These are phyloP conservation scores for Wickerhamiella azyma DNA, from an alignment of 805 yeast genomes.

Conservation along the genomic window DNA sequence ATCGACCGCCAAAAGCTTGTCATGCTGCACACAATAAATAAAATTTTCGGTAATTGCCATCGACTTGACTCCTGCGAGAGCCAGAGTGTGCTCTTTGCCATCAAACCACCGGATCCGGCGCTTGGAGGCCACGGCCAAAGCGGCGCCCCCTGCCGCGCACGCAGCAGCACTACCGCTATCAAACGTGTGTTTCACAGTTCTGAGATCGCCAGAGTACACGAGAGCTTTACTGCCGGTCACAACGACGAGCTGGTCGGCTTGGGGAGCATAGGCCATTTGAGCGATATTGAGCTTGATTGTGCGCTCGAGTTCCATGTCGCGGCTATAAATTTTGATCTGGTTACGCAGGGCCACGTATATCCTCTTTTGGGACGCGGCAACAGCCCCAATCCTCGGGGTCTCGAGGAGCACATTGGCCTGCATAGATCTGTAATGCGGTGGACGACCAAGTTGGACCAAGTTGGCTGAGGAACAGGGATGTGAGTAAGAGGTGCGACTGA, in stretches of 20 bases:
- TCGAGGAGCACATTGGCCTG: constrained; percentile 2
- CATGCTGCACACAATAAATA: not conserved
- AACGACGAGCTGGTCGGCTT: constrained; percentile 1
- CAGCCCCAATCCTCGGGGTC: not conserved
- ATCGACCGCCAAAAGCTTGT: not conserved
- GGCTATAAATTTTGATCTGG: not conserved
- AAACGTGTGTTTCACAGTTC: not conserved
- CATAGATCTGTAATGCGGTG: not conserved
- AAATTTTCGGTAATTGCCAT: not conserved
- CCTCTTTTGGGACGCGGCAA: not conserved
- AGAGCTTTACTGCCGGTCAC: not conserved
- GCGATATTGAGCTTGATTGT: not conserved
- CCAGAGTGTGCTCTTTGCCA: not conserved
- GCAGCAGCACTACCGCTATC: not conserved
- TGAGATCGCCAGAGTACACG: constrained; percentile 1
- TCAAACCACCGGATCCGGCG: constrained; percentile 6
- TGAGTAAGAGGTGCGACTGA: too few relatives aligned
- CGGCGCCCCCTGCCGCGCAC: not conserved
- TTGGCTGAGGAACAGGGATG: too few relatives aligned
- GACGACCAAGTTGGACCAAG: not conserved
- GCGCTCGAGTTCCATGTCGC: constrained; percentile 1
- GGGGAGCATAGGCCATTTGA: not conserved
- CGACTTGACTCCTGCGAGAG: not conserved
- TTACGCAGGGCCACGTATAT: not conserved
- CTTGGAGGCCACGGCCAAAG: constrained; percentile 4